Percentiles rank a stretch among this genome's conserved stretches.
phyloP scores from a whole-genome alignment of 148 eudicot species.

The Dysphania ambrosioides region DNA sequence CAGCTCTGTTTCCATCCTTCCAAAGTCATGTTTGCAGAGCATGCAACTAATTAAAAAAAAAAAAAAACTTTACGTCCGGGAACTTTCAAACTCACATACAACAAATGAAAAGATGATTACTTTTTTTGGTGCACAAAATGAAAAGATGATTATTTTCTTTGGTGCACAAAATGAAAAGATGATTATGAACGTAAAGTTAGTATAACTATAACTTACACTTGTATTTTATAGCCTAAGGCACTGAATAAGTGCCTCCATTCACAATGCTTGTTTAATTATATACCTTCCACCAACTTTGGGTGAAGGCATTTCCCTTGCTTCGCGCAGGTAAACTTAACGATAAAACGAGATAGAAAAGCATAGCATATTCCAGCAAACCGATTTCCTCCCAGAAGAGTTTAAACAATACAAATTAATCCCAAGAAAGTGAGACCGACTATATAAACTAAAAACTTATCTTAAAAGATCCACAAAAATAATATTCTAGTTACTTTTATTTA shows the following conservation, averaged over 20 bases:
- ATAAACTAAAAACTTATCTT: too few relatives aligned
- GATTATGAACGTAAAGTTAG: slow-evolving; percentile 14
- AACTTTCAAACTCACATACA: slow-evolving; percentile 13
- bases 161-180: too few relatives aligned
- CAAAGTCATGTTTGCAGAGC: slow-evolving; percentile 27
- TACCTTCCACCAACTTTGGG: background rate
- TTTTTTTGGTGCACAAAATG: too few relatives aligned
- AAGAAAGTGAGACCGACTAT: too few relatives aligned
- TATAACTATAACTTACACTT: slow-evolving; percentile 14
- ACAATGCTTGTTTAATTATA: slow-evolving; percentile 14
- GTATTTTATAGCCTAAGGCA: slow-evolving; percentile 23
- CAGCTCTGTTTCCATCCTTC: slow-evolving; percentile 24
- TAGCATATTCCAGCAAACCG: slow-evolving; percentile 21
- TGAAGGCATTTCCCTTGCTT: slow-evolving; percentile 22
- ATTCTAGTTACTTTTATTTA: too few relatives aligned
- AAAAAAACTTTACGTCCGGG: slow-evolving; percentile 16
- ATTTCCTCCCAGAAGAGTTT: slow-evolving; percentile 35
- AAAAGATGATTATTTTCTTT: too few relatives aligned
- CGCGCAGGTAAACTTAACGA: slow-evolving; percentile 32
- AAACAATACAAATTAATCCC: slow-evolving; percentile 4
- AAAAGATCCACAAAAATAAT: too few relatives aligned
- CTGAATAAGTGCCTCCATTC: slow-evolving; percentile 28
- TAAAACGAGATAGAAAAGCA: slow-evolving; percentile 18
- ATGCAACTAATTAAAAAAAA: slow-evolving; percentile 25
- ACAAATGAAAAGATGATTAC: slow-evolving; percentile 16